Percentiles rank a stretch among this genome's conserved stretches.
Evolutionary conservation across 2,329 filamentous ascomycete species (phyloP).

Genomic region (Aspergillus chevalieri): DNA sequence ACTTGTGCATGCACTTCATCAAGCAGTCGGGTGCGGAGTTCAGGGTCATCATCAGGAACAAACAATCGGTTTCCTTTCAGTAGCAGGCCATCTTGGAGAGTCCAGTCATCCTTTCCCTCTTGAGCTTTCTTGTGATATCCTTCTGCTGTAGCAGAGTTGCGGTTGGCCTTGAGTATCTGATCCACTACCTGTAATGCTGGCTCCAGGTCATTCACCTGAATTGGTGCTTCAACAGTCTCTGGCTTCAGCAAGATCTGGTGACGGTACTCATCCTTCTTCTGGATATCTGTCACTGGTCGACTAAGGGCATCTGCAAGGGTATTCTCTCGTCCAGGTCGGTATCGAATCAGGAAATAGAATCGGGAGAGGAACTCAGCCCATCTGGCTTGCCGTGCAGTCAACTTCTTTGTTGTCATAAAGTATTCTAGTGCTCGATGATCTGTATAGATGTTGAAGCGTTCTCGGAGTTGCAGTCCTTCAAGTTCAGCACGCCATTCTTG

Average conservation of each 20-base stretch:
- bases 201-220: too few relatives aligned
- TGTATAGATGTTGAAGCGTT: slow-evolving; percentile 13
- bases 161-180: too few relatives aligned
- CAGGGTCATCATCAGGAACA: too few relatives aligned
- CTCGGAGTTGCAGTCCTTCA: slow-evolving; percentile 5
- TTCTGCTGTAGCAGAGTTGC: too few relatives aligned
- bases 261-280: neutral
- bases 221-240: neutral
- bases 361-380: slow-evolving; percentile 3
- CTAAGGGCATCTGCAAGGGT: neutral
- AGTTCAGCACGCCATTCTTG: slow-evolving; percentile 17
- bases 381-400: slow-evolving; percentile 7
- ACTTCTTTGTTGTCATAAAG: slow-evolving; percentile 16
- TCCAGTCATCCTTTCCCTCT: too few relatives aligned
- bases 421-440: slow-evolving; percentile 23
- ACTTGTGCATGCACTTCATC: too few relatives aligned
- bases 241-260: neutral
- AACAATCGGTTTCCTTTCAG: too few relatives aligned
- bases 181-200: too few relatives aligned
- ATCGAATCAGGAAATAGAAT: slow-evolving; percentile 9
- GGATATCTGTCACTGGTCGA: neutral
- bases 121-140: too few relatives aligned
- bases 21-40: too few relatives aligned
- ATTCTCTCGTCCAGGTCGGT: slow-evolving; percentile 2
- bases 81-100: too few relatives aligned